Evolutionary conservation across 2,329 filamentous ascomycete species (phyloP), one percentile per base, ranked within the genome.

Genomic region (Pseudogymnoascus verrucosus): DNA sequence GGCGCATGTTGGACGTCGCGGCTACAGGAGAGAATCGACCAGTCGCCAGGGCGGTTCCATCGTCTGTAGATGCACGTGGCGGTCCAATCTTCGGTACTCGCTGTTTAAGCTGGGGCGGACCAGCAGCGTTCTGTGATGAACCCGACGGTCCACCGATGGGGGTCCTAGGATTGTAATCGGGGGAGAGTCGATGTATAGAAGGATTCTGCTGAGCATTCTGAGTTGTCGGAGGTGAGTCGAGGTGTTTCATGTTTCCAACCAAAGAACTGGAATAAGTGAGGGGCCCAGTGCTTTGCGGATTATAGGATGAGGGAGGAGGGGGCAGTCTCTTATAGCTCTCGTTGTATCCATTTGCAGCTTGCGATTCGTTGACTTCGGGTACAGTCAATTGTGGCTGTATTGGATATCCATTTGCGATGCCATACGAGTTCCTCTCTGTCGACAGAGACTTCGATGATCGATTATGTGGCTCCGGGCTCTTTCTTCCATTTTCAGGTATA

Each of bases 1-100:
- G 84, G 70, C 93, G 86, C 61, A 82, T 80, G 6, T 26, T 60
- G 19, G 83, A 79, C 1, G 21, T 23, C 21, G 83, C 81, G 26
- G 83, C 36, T 2, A 71, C 72, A 16, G 86, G 92, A 21, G 93
- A 96, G 74, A 96, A 93, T 63, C 93, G 87, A 57, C 93, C 93
- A 69, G 84, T 93, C 8, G 87, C 82, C 47, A 86, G 85, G 12
- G 84, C 82, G 1, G 76, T 80, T 31, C 87, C 82, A 68, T 87
- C 82, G 68, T 96, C 92, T 68, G 84, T 86, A n/a, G 90, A 91
- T 62, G 78, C 83, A 69, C 90, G 84, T 36, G 83, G 78, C n/a
- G 86, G 81, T 19, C 82, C 78, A 14, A 81, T 75, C 75, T 88
- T 90, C 6, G 93, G 92, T 0, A 96, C 91, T 75, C 96, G 91